Base-by-base conservation (phyloP, 192 early-diverging fungal species). In the Entomortierella lignicola region DNA sequence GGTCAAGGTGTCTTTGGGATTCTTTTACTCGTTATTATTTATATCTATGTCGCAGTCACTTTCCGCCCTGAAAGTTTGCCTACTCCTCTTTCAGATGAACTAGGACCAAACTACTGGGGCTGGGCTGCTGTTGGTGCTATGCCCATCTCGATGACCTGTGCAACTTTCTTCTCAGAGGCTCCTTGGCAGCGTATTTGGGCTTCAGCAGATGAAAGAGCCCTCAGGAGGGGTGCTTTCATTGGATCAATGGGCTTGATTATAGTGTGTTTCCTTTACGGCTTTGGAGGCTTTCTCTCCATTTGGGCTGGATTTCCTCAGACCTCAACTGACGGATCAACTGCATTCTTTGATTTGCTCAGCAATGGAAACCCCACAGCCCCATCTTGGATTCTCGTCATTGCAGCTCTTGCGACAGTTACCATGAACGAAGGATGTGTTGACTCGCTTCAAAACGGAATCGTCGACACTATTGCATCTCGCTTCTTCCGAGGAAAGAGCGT, bases 141-240 rank as follows among this genome's bases (percentile, higher is more conserved):
- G 60, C 84, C 89, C 8, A 82, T 87, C 56, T 89, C 91, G 41
- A 85, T 92, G 66, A 82, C 77, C 32, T 84, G 85, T 54, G 81
- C 91, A 26, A 87, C 87, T 59, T 83, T 92, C 75, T 92, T 89
- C 72, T 89, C 90, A 43, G 90, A 92, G 71, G 88, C 85, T 25
- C 88, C 89, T 37, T 92, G 91, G 91, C 91, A 92, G 82, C 87
- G 90, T 44, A 88, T 91, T 15, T 92, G 90, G 86, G 83, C 91
- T n/a, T 86, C 91, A 13, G 83, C 82, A 26, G 85, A 82, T 51
- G 85, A 92, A 63, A 81, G 86, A 23, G 88, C 89, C n/a, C 59
- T 92, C 71, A 80, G 82, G 59, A 82, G 77, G 68, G 86, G 87
- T 44, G 84, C 89, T 21, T 55, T 86, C 61, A 70, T 82, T 63